A percentile compares a stretch with the other conserved stretches of the same genome.
Evolutionary conservation across 2,329 filamentous ascomycete species (phyloP).

Genomic region (Fusarium chaquense): DNA sequence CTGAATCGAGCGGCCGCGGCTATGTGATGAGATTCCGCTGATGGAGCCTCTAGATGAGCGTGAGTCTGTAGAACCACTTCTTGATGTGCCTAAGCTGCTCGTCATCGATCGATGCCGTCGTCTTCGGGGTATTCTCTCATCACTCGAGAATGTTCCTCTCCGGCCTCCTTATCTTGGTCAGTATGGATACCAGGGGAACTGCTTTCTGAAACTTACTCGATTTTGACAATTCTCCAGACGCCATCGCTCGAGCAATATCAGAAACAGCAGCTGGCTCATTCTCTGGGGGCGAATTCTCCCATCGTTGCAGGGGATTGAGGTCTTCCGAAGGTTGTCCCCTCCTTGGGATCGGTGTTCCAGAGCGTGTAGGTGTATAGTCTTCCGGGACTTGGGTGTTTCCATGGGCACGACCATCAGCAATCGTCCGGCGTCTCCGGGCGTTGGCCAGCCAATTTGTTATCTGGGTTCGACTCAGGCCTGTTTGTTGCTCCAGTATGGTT

Average conservation of each 20-base stretch:
- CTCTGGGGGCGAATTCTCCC: slow-evolving; percentile 52
- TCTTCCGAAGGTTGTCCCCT: slow-evolving; percentile 50
- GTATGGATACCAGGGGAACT: slow-evolving; percentile 57
- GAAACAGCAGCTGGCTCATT: slow-evolving; percentile 50
- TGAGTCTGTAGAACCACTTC: slow-evolving; percentile 35
- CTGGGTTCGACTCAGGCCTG: slow-evolving; percentile 80
- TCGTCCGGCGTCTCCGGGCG: slow-evolving; percentile 77
- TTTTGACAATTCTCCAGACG: slow-evolving; percentile 20
- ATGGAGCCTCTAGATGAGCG: slow-evolving; percentile 26
- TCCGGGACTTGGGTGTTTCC: neutral
- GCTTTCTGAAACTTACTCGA: slow-evolving; percentile 20
- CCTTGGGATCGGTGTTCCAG: slow-evolving; percentile 52
- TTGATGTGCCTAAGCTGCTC: slow-evolving; percentile 35
- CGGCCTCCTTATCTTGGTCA: slow-evolving; percentile 44
- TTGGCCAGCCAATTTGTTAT: slow-evolving; percentile 92
- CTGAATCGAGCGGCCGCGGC: slow-evolving; percentile 17
- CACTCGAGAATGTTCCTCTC: slow-evolving; percentile 28
- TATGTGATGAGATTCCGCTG: slow-evolving; percentile 23
- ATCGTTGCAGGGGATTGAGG: slow-evolving; percentile 49
- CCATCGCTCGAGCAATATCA: slow-evolving; percentile 49
- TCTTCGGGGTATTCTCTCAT: slow-evolving; percentile 14
- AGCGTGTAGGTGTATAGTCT: slow-evolving; percentile 62
- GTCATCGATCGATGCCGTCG: slow-evolving; percentile 27
- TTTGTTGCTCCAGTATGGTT: slow-evolving; percentile 76
- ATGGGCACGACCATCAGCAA: slow-evolving; percentile 59